These are phyloP conservation scores for Dryas integrifolia DNA, from an alignment of 331 rosid species.

Conservation along the genomic window DNA sequence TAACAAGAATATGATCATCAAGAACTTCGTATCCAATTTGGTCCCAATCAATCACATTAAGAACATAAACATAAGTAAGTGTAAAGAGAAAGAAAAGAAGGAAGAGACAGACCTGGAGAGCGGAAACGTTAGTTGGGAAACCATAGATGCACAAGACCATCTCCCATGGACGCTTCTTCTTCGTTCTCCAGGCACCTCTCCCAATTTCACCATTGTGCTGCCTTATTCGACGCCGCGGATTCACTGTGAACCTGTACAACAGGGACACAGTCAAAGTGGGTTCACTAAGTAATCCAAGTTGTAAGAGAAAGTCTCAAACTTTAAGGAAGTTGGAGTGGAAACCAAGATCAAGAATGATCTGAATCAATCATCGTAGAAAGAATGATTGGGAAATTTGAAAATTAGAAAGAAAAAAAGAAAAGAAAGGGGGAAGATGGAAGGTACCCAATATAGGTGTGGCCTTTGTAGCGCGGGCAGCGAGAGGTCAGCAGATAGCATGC, in stretches of 20 bases:
- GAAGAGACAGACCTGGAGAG: constrained; percentile 72
- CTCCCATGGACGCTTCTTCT: constrained; percentile 87
- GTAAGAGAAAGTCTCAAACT: not conserved
- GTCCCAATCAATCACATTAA: not conserved
- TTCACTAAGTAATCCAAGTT: not conserved
- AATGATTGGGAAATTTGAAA: not conserved
- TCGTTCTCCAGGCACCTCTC: constrained; percentile 79
- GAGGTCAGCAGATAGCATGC: constrained; percentile 81
- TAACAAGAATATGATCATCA: not conserved
- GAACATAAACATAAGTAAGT: not conserved
- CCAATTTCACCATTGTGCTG: constrained; percentile 94
- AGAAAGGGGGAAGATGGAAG: not conserved
- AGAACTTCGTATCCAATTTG: not conserved
- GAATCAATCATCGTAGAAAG: not conserved
- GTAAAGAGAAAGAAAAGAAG: not conserved
- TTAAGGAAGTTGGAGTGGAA: not conserved
- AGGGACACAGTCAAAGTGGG: constrained; percentile 1
- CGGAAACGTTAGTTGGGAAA: constrained; percentile 77
- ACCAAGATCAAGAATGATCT: constrained; percentile 1
- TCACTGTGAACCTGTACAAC: constrained; percentile 76
- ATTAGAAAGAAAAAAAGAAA: not conserved
- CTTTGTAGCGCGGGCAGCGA: constrained; percentile 78
- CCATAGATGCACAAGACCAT: constrained; percentile 92
- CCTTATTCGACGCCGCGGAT: constrained; percentile 80
- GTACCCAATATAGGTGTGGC: constrained; percentile 90